Evolutionary conservation across 2,329 filamentous ascomycete genomes (phyloP).

Genomic region (Fusarium chuoi): DNA sequence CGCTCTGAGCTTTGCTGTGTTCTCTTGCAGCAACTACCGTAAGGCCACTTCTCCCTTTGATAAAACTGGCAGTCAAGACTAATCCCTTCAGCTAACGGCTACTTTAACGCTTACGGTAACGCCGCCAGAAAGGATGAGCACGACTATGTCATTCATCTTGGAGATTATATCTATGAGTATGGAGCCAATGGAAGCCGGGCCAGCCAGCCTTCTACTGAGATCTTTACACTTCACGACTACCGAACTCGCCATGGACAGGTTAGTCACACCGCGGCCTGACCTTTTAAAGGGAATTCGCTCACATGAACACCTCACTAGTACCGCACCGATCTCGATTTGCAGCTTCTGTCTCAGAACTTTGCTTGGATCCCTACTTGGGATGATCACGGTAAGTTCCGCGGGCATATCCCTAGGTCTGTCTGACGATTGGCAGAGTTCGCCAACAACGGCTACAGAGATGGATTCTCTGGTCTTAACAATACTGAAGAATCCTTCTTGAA

Average conservation of each 20-base stretch:
- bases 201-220: conserved; percentile 36
- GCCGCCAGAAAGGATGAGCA: conserved; percentile 67
- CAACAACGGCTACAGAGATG: conserved; percentile 73
- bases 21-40: conserved; percentile 75
- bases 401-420: accelerated
- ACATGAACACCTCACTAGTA: conserved; percentile 38
- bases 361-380: conserved; percentile 59
- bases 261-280: accelerated
- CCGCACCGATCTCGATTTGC: conserved; percentile 54
- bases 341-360: conserved; percentile 53
- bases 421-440: conserved; percentile 57
- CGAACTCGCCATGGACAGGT: conserved; percentile 50
- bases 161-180: conserved; percentile 73
- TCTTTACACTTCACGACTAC: conserved; percentile 52
- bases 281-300: accelerated
- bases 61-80: neutral
- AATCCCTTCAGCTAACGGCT: conserved; percentile 50
- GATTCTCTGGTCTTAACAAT: conserved; percentile 69
- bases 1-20: conserved; percentile 72
- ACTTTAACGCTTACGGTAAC: conserved; percentile 71
- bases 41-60: neutral
- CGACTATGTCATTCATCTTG: conserved; percentile 69
- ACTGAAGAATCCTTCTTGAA: conserved; percentile 31
- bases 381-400: conserved; percentile 12
- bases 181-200: conserved; percentile 34